Conservation (phyloP, 495 filamentous ascomycete species). For the Penicillium bovifimosum region DNA sequence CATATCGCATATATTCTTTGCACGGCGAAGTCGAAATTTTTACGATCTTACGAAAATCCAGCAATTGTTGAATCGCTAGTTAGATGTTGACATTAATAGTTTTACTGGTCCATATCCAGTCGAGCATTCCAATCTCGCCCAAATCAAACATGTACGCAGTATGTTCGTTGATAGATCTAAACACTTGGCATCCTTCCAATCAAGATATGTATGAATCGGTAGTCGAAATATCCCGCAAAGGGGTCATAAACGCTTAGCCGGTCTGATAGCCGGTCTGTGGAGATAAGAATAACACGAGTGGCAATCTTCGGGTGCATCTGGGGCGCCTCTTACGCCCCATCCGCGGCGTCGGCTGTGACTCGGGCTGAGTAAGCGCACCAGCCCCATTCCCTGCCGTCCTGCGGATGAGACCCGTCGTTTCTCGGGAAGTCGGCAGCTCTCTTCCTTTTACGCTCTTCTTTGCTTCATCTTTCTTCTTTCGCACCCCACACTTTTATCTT, state of each 20-base stretch:
- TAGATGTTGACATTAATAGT: constrained; percentile 4
- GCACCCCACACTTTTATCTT: constrained; percentile 13
- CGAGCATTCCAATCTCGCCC: background rate
- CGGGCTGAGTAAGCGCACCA: constrained; percentile 28
- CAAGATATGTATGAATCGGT: constrained; percentile 6
- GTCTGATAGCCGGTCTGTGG: background rate
- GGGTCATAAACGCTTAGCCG: constrained; percentile 22
- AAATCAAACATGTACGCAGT: background rate
- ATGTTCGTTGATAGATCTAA: too few species aligned
- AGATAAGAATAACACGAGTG: constrained; percentile 1
- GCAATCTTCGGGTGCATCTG: too few species aligned
- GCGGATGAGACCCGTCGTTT: constrained; percentile 14
- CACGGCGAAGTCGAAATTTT: background rate
- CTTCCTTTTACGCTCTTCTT: constrained; percentile 14
- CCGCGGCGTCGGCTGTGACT: constrained; percentile 15
- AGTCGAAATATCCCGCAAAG: constrained; percentile 26
- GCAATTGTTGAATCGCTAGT: background rate
- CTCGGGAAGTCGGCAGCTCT: constrained; percentile 16
- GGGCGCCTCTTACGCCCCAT: background rate
- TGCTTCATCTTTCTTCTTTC: constrained; percentile 12
- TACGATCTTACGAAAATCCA: constrained; percentile 19
- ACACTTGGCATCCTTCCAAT: background rate
- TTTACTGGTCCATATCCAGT: background rate
- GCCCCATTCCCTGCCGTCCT: constrained; percentile 15
- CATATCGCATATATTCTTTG: constrained; percentile 7